These are phyloP conservation scores for Candida sp. DNA, from an alignment of 1,139 yeast species.

Conservation along the genomic window DNA sequence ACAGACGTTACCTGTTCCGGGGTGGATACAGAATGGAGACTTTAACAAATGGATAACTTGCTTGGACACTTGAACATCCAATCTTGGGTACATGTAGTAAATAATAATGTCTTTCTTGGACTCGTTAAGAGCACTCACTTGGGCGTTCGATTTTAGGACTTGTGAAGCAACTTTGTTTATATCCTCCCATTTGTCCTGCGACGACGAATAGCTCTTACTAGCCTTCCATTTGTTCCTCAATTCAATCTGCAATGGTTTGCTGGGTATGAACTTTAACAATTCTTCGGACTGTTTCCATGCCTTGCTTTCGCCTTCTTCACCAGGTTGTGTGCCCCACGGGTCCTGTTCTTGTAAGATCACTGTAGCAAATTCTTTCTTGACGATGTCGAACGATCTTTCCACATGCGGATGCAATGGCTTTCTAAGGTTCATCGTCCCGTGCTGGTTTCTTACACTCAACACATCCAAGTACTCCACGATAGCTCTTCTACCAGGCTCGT, in stretches of 20 bases:
- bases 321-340: slow-evolving; percentile 59
- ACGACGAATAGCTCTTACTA: slow-evolving; percentile 25
- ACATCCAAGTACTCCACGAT: slow-evolving; percentile 86
- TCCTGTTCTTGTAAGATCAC: slow-evolving; percentile 82
- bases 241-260: slow-evolving; percentile 55
- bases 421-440: slow-evolving; percentile 50
- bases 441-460: slow-evolving; percentile 53
- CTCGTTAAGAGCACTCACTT: slow-evolving; percentile 55
- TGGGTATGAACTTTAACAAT: slow-evolving; percentile 66
- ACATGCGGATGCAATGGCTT: slow-evolving; percentile 93
- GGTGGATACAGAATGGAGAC: slow-evolving; percentile 98
- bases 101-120: slow-evolving; percentile 87
- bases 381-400: slow-evolving; percentile 70
- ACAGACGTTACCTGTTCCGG: slow-evolving; percentile 97
- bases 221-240: slow-evolving; percentile 53
- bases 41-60: slow-evolving; percentile 91
- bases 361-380: slow-evolving; percentile 66
- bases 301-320: slow-evolving; percentile 15
- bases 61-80: slow-evolving; percentile 92
- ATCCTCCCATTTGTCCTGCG: slow-evolving; percentile 79
- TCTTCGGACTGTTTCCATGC: slow-evolving; percentile 53
- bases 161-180: slow-evolving; percentile 62
- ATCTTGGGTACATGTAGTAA: slow-evolving; percentile 84
- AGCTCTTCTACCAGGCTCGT: slow-evolving; percentile 75
- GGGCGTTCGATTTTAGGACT: slow-evolving; percentile 45